Evolutionary conservation across 108 stramenopile genomes (phyloP).

Genomic region (Skeletonema potamos): DNA sequence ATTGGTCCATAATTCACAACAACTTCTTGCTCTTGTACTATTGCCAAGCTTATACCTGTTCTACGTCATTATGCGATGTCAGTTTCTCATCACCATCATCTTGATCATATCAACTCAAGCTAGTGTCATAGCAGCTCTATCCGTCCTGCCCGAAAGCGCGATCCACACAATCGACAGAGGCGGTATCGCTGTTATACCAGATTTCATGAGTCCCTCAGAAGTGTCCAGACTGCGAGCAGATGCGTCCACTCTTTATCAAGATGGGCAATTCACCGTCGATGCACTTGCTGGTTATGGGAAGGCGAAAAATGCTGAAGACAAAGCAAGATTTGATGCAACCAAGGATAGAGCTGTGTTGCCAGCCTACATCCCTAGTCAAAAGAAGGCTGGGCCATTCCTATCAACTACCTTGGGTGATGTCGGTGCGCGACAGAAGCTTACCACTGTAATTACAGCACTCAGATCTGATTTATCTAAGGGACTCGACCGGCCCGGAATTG

Average conservation of each 20-base stretch:
- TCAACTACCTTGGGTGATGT: constrained; percentile 30
- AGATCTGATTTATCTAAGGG: constrained; percentile 46
- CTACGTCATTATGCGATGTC: neutral
- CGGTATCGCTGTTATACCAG: constrained; percentile 55
- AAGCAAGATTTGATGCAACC: constrained; percentile 56
- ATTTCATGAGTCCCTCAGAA: constrained; percentile 45
- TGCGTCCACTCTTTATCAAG: constrained; percentile 37
- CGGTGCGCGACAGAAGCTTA: constrained; percentile 29
- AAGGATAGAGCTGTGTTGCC: constrained; percentile 62
- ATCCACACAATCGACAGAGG: constrained; percentile 51
- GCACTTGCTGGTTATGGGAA: constrained; percentile 56
- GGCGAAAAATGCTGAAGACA: constrained; percentile 1
- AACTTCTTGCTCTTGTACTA: too few species aligned
- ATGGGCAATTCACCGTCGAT: constrained; percentile 50
- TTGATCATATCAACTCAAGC: neutral
- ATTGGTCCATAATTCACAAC: too few species aligned
- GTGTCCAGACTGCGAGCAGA: constrained; percentile 47
- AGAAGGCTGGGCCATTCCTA: constrained; percentile 22
- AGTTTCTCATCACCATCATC: neutral
- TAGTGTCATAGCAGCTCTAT: neutral
- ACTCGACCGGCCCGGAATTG: constrained; percentile 53
- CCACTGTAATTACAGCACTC: constrained; percentile 28
- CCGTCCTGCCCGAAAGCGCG: constrained; percentile 9
- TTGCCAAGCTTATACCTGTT: too few species aligned
- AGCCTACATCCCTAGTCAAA: constrained; percentile 38